Conservation (phyloP, 2,329 filamentous ascomycete species). For the Ophiostoma piceae region DNA sequence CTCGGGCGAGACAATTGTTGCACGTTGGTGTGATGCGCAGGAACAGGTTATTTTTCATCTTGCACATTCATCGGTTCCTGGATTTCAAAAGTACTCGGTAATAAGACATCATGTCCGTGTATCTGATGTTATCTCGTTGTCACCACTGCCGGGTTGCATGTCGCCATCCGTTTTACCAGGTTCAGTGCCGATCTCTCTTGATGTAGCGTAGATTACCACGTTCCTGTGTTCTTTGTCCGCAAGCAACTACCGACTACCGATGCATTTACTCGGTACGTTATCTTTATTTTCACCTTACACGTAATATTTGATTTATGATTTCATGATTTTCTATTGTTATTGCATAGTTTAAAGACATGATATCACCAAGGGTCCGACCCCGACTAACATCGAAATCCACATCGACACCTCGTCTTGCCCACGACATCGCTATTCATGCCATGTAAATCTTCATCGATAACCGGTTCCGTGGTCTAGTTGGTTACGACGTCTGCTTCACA, state of each 20-base stretch:
- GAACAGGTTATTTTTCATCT: too few species aligned
- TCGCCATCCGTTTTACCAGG: background rate
- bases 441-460: background rate
- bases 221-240: background rate
- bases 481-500: constrained; percentile 10
- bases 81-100: background rate
- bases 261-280: too few species aligned
- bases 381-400: too few species aligned
- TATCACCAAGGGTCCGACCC: background rate
- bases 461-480: constrained; percentile 10
- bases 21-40: too few species aligned
- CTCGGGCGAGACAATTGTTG: too few species aligned
- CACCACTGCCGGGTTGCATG: constrained; percentile 1
- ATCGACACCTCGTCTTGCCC: background rate
- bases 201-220: background rate
- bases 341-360: background rate
- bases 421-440: background rate
- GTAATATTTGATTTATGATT: too few species aligned
- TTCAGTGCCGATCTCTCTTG: background rate
- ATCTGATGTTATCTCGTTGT: background rate
- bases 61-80: background rate
- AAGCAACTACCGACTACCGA: too few species aligned
- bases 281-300: too few species aligned
- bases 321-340: too few species aligned
- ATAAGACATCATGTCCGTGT: background rate